These are phyloP conservation scores for Toxoplasma gondii DNA, from an alignment of 169 alveolate genomes.

Conservation along the genomic window DNA sequence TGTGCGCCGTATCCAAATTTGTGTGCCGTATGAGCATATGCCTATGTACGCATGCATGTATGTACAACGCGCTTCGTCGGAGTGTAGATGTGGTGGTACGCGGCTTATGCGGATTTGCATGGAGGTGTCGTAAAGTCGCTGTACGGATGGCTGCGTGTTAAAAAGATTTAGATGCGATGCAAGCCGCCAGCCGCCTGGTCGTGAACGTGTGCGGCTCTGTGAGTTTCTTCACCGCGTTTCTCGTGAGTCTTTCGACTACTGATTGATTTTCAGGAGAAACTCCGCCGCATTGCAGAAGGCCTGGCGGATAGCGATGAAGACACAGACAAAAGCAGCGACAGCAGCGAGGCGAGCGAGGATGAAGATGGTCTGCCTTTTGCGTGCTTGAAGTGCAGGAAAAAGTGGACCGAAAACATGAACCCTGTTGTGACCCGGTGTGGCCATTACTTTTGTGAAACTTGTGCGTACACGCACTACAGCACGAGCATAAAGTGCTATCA, in stretches of 20 bases:
- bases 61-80: too few species aligned
- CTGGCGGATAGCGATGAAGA: not conserved
- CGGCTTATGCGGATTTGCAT: too few species aligned
- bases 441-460: constrained; percentile 94
- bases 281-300: constrained; percentile 51
- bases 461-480: constrained; percentile 88
- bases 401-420: constrained; percentile 80
- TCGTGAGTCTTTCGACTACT: not conserved
- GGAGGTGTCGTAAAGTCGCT: too few species aligned
- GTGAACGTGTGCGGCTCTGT: not conserved
- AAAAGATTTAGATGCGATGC: too few species aligned
- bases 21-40: too few species aligned
- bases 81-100: too few species aligned
- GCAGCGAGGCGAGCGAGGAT: constrained; percentile 68
- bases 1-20: too few species aligned
- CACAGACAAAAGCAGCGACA: not conserved
- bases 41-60: too few species aligned
- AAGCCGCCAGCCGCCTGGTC: not conserved
- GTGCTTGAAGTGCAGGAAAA: constrained; percentile 87
- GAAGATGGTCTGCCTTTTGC: constrained; percentile 78
- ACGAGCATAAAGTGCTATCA: constrained; percentile 59
- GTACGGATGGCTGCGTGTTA: too few species aligned
- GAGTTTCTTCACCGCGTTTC: too few species aligned
- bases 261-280: not conserved
- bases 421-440: constrained; percentile 92